Evolutionary conservation across 2,329 filamentous ascomycete species (phyloP), one percentile per base, ranked within the genome.

Genomic region (Diaporthe citrichinensis): DNA sequence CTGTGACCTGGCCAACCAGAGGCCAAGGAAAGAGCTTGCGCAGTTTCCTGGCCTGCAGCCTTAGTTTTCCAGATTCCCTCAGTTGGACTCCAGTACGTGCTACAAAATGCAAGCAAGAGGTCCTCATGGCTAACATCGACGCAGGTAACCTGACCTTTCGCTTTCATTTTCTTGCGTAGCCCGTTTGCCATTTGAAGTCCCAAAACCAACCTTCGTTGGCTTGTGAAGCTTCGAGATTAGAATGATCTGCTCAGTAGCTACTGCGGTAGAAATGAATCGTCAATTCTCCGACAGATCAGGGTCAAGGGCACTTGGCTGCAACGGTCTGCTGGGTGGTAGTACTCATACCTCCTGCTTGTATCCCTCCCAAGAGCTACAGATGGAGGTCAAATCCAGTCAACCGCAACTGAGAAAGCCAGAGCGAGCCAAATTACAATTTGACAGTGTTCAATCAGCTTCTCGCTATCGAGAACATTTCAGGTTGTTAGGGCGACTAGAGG

Each of bases 1-100:
- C 23, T 14, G 12, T n/a, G 9, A 1, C 8, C 62, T 68, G 31
- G 25, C 62, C 62, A 68, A 68, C 46, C 62, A 68, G 62, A 68
- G 31, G 3, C 20, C 31, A 39, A 8, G 46, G 14, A 39, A 53
- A n/a, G 2, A 36, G 7, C 20, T 36, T 5, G 3, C 10, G 14
- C 3, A 25, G 36, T 25, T 25, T 31, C 25, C 8, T 55, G 53
- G 25, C 53, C 15, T 0, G 15, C 14, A 55, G 17, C 28, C 15
- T 4, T 28, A 6, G 2, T 55, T 31, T 55, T 15, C 15, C 28
- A 28, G 8, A 55, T 20, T 25, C 53, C 25, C 12, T 17, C 53
- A 31, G 6, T 4, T 55, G 25, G 17, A 15, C 14, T 55, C 25
- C 14, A 55, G 14, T 8, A 55, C 6, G 25, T 10, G 25, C 15